A percentile compares a stretch with the other conserved stretches of the same genome.
phyloP scores from a whole-genome alignment of 805 yeast genomes.

The Kodamaea jinghongensis region DNA sequence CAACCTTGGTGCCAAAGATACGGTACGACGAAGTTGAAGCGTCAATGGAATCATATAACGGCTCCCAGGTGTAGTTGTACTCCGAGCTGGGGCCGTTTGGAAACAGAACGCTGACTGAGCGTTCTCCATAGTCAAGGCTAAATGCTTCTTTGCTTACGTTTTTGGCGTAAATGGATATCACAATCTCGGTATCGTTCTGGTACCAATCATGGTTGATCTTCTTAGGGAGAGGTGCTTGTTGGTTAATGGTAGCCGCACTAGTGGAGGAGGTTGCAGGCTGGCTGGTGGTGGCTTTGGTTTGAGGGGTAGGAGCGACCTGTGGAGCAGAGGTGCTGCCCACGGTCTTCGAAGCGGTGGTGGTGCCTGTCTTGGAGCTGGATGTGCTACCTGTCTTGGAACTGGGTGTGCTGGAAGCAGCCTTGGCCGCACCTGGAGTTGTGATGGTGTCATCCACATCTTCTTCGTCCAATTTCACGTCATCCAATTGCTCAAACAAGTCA shows the following conservation, averaged over 20 bases:
- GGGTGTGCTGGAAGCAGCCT: background rate
- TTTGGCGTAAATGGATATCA: conserved; percentile 70
- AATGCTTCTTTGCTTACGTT: conserved; percentile 52
- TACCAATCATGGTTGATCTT: conserved; percentile 49
- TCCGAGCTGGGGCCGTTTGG: conserved; percentile 50
- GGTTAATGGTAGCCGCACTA: conserved; percentile 31
- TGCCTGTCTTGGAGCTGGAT: background rate
- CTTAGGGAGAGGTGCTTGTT: conserved; percentile 37
- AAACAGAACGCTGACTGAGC: conserved; percentile 43
- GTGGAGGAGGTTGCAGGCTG: conserved; percentile 18
- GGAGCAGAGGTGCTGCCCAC: too few relatives aligned
- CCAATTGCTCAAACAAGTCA: conserved; percentile 3
- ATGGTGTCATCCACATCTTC: conserved; percentile 8
- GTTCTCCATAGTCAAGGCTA: conserved; percentile 36
- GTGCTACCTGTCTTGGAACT: too few relatives aligned
- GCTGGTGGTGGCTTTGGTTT: conserved; percentile 1
- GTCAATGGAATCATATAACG: conserved; percentile 51
- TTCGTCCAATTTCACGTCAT: conserved; percentile 1
- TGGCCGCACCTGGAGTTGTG: too few relatives aligned
- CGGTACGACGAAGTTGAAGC: conserved; percentile 43
- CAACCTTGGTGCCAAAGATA: conserved; percentile 73
- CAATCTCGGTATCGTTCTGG: conserved; percentile 57
- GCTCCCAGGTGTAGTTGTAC: conserved; percentile 56
- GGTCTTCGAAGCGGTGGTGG: background rate
- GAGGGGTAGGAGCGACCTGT: background rate